phyloP scores from a whole-genome alignment of 345 rosid species.

The Hirschfeldia incana region DNA sequence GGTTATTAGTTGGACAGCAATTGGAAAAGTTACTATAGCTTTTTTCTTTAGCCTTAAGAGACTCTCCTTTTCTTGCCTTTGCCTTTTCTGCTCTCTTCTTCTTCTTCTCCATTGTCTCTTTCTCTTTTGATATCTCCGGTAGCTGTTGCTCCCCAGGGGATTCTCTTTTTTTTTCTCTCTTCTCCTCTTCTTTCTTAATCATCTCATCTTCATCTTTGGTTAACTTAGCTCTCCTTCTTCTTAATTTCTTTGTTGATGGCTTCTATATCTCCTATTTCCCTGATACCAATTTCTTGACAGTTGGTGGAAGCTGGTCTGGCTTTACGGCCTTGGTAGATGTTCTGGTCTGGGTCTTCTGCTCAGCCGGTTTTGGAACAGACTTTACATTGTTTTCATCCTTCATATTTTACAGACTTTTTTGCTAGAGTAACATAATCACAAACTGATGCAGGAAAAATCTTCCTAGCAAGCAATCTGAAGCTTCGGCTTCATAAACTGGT shows the following conservation, averaged over 20 bases:
- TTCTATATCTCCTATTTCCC: slow-evolving; percentile 41
- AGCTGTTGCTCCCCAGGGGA: slow-evolving; percentile 59
- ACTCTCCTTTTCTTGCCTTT: no score
- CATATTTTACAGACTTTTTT: neutral
- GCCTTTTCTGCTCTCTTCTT: no score
- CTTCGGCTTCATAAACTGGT: no score
- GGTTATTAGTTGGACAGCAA: no score
- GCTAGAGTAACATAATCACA: no score
- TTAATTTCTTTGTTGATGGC: slow-evolving; percentile 20
- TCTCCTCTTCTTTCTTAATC: slow-evolving; percentile 66
- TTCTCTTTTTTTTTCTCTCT: slow-evolving; percentile 51
- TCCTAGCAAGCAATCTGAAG: no score
- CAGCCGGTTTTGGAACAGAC: slow-evolving; percentile 37
- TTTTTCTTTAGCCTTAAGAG: no score
- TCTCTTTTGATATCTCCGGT: slow-evolving; percentile 75
- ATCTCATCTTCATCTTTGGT: slow-evolving; percentile 63
- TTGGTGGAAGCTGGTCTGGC: slow-evolving; percentile 36
- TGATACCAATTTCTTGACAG: slow-evolving; percentile 37
- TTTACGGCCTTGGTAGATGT: slow-evolving; percentile 44
- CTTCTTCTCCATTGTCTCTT: slow-evolving; percentile 57
- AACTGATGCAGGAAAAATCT: no score
- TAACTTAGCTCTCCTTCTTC: slow-evolving; percentile 54
- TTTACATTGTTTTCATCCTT: slow-evolving; percentile 38
- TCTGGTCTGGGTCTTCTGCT: slow-evolving; percentile 45
- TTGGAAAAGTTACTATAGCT: no score